Percentiles rank a stretch among this genome's conserved stretches.
Conservation (phyloP, 23 red algal species). For the Gracilaria domingensis region DNA sequence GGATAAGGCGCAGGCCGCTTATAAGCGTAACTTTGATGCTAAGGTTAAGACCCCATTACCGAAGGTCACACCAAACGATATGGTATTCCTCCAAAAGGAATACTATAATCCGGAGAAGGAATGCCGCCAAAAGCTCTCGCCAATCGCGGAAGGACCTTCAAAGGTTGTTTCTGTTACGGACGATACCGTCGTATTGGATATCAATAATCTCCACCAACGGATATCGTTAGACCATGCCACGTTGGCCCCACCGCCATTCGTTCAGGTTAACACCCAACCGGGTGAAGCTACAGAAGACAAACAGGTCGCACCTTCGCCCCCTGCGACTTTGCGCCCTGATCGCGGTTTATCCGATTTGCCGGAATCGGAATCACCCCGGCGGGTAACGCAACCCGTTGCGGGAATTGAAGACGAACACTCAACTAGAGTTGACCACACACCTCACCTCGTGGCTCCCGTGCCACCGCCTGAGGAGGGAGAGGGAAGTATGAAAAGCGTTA, state of each 20-base stretch:
- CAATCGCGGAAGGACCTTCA: slow-evolving; percentile 51
- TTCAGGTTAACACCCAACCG: not conserved
- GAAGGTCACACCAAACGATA: not conserved
- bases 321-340: too few relatives aligned
- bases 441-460: not conserved
- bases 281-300: not conserved
- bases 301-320: not conserved
- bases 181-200: slow-evolving; percentile 8
- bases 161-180: slow-evolving; percentile 1
- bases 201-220: not conserved
- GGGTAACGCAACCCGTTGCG: not conserved
- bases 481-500: not conserved
- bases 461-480: not conserved
- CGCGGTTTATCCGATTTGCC: too few relatives aligned
- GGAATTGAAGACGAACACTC: not conserved
- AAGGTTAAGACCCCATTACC: not conserved
- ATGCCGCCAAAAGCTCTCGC: slow-evolving; percentile 22
- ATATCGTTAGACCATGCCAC: not conserved
- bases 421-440: not conserved
- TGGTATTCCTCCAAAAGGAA: slow-evolving; percentile 39
- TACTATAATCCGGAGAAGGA: slow-evolving; percentile 13
- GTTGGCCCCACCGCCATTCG: not conserved
- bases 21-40: slow-evolving; percentile 6
- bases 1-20: not conserved
- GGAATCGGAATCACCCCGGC: too few relatives aligned